Base-by-base conservation (phyloP, 208 protist species). In the Leishmania turanica region DNA sequence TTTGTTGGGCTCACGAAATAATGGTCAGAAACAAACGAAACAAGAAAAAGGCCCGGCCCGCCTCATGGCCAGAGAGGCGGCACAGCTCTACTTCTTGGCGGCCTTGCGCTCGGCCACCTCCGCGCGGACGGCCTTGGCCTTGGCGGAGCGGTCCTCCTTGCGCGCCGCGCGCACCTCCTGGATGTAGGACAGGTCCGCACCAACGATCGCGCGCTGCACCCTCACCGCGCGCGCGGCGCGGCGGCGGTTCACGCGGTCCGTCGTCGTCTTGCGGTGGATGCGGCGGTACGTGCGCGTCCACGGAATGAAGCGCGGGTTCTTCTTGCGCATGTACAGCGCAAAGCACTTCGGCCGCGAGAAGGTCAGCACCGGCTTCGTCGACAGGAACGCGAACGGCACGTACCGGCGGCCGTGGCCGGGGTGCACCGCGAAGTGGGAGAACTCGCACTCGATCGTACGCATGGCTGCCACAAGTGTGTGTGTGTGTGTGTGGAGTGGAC, bases 261-360 rank as follows among this genome's bases (percentile, higher is more conserved):
- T 93, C 73, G 90, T 92, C 82, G 89, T 95, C 93, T 98, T 98
- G 92, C 95, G 95, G 92, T 97, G 91, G 71, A 97, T 94, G 83
- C 94, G 92, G 85, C 96, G 95, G 95, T 97, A 98, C 83, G 95
- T 95, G 89, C 93, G 92, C 85, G 96, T 98, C 96, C 96, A 98
- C 82, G 89, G 87, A 78, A 98, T 78, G 88, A 96, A 97, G 82
- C 95, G 93, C 75, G 96, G 95, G 93, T 98, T 98, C 94, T 98
- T 98, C 94, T 98, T 98, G 88, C 93, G 93, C 91, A 96, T 94
- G 94, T 97, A 98, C 88, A 98, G 85, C 56, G 88, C 93, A 75
- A 95, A 93, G 90, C 95, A 97, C 92, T 98, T 98, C 69, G 93
- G 92, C 83, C 90, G 88, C 72, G 90, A 86, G 90, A 98, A 98